These are phyloP conservation scores for Ceratocystis colombiana DNA, from an alignment of 2,329 filamentous ascomycete genomes.

Conservation along the genomic window DNA sequence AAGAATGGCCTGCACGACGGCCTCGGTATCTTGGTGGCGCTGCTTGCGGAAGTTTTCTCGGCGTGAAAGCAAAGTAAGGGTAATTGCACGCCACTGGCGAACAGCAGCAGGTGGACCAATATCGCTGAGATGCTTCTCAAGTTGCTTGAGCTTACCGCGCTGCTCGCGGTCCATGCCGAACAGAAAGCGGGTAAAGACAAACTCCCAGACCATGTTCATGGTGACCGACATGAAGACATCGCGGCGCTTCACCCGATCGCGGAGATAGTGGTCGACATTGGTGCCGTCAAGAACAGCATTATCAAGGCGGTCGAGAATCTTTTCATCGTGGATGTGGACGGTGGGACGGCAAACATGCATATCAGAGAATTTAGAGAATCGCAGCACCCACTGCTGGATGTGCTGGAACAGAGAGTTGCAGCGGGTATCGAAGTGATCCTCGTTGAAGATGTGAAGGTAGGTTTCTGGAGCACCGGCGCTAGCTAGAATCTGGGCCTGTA, in stretches of 20 bases:
- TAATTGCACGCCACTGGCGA: slow-evolving; percentile 93
- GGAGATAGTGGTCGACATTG: slow-evolving; percentile 79
- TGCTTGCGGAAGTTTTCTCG: slow-evolving; percentile 71
- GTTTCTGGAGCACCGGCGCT: slow-evolving; percentile 39
- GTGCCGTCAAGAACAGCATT: slow-evolving; percentile 90
- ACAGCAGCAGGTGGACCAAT: slow-evolving; percentile 83
- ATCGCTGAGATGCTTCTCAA: slow-evolving; percentile 85
- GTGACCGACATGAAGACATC: slow-evolving; percentile 98
- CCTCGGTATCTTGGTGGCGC: slow-evolving; percentile 82
- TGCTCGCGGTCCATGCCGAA: slow-evolving; percentile 99
- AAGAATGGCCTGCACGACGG: slow-evolving; percentile 79
- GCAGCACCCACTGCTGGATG: slow-evolving; percentile 93
- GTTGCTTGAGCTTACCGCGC: slow-evolving; percentile 88
- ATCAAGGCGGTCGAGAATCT: slow-evolving; percentile 86
- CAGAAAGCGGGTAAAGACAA: slow-evolving; percentile 92
- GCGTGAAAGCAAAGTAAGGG: slow-evolving; percentile 75
- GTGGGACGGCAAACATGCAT: slow-evolving; percentile 77
- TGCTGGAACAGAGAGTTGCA: slow-evolving; percentile 93
- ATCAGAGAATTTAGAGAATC: slow-evolving; percentile 97
- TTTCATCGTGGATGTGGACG: slow-evolving; percentile 77
- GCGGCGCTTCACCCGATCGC: slow-evolving; percentile 75
- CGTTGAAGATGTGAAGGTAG: slow-evolving; percentile 71
- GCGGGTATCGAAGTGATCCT: slow-evolving; percentile 89
- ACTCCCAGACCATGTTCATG: slow-evolving; percentile 99
- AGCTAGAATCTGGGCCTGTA: slow-evolving; percentile 46